phyloP scores from a whole-genome alignment of 495 filamentous ascomycete species.

The Chaetomium tenue region DNA sequence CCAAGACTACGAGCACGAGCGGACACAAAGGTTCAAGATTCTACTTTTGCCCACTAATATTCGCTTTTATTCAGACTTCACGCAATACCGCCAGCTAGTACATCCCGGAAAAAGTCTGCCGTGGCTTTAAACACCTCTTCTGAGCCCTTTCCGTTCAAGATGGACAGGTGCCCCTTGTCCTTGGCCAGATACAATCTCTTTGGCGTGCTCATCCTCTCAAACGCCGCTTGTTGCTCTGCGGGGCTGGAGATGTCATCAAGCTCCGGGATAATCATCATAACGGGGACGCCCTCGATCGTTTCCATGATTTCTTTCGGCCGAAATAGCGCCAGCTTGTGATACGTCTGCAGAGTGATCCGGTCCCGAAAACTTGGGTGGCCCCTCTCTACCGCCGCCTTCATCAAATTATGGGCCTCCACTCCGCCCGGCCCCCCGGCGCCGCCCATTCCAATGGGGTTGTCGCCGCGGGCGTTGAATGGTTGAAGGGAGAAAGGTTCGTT shows the following conservation, averaged over 20 bases:
- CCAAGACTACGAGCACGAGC: no score
- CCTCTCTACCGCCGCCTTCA: conserved; percentile 14
- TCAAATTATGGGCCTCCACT: conserved; percentile 16
- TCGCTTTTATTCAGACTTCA: no score
- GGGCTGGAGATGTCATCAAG: conserved; percentile 27
- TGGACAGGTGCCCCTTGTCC: no score
- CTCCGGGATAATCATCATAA: conserved; percentile 29
- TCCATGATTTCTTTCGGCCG: conserved; percentile 22
- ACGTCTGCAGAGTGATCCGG: conserved; percentile 26
- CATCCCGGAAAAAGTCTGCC: no score
- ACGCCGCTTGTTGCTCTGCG: no score
- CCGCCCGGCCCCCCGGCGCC: conserved; percentile 13
- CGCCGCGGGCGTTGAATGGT: conserved; percentile 36
- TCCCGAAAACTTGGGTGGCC: conserved; percentile 11
- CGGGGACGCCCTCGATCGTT: conserved; percentile 15
- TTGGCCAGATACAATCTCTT: no score
- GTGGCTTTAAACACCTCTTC: no score
- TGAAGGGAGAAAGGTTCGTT: conserved; percentile 28
- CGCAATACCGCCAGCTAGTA: no score
- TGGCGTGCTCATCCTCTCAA: no score
- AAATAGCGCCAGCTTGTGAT: conserved; percentile 25
- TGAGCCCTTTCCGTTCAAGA: no score
- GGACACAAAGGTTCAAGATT: no score
- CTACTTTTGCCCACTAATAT: no score
- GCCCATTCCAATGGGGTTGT: conserved; percentile 36